Evolutionary conservation across 225 moss, liverwort and hornwort genomes (phyloP), one percentile per base, ranked within the genome.

Genomic region (Anthoceros angustus): DNA sequence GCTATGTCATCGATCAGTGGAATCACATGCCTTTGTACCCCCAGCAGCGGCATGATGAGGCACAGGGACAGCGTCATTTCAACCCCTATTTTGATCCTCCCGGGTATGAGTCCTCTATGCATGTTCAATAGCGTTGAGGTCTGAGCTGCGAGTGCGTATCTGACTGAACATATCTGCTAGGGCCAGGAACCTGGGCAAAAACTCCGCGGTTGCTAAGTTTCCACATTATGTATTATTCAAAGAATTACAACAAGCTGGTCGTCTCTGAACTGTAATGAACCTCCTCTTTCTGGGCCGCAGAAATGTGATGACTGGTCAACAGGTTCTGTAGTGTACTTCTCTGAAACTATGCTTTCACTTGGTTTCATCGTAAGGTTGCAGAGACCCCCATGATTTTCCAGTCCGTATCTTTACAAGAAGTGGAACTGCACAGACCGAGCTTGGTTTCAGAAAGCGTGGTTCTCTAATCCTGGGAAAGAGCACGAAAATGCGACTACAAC

Each of bases 341-440:
- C 32, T 32, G 32, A 32, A 32, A 32, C 32, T 32, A 32, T 1
- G 32, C 32, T 32, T 32, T 32, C 32, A 55, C 8, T 55, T 20
- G 14, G 55, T 67, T 25, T 74, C 77, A 18, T 60, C 61, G 39
- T 79, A 84, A 42, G 77, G 71, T 41, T 75, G 75, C 67, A 84
- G 76, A 41, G 77, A 77, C 65, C 84, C 84, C 84, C 84, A 84
- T 15, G 81, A 84, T 26, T 72, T 24, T 67, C 84, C 84, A 64
- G 74, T 77, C 67, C 1, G 79, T 18, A 81, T 71, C 16, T 81
- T 84, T 20, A 73, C 75, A 73, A 41, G 81, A 48, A 84, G 84
- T 8, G 84, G 84, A 60, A 84, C 84, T 84, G 84, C 79, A 73
- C 70, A 41, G 39, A 10, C 62, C 12, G 12, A 46, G 20, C 60